A percentile compares a stretch with the other conserved stretches of the same genome.
Conservation (phyloP, 768 basidiomycete species). For the Suillus variegatus region DNA sequence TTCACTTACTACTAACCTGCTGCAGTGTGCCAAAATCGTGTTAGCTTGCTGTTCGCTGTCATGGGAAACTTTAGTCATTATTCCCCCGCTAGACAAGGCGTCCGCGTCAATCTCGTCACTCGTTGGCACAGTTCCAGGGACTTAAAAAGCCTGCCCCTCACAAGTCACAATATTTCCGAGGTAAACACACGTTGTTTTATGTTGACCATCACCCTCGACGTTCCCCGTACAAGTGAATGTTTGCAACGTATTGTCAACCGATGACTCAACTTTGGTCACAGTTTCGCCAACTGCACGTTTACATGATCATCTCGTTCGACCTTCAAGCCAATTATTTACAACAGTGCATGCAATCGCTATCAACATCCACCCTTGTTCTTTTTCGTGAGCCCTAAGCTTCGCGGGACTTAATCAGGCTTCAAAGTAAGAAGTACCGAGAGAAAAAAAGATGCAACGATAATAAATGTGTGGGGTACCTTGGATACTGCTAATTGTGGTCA, state of each 20-base stretch:
- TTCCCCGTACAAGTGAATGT: background rate
- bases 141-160: no score
- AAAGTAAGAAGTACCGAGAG: constrained; percentile 7
- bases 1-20: background rate
- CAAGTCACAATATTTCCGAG: background rate
- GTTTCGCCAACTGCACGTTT: background rate
- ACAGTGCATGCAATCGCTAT: background rate
- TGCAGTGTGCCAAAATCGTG: background rate
- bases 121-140: no score
- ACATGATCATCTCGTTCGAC: background rate
- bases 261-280: background rate
- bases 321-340: background rate
- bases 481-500: constrained; percentile 11
- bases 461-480: constrained; percentile 3
- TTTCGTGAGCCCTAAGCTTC: constrained; percentile 1
- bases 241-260: background rate
- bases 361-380: background rate
- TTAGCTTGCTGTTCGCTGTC: background rate
- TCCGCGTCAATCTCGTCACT: no score
- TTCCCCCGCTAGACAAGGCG: no score
- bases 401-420: constrained; percentile 8
- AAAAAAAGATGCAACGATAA: constrained; percentile 7
- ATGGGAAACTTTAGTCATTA: background rate
- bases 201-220: no score
- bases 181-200: background rate